A percentile compares a stretch with the other conserved stretches of the same genome.
Conservation (phyloP, 2,329 filamentous ascomycete genomes). For the Plectosphaerella plurivora region DNA sequence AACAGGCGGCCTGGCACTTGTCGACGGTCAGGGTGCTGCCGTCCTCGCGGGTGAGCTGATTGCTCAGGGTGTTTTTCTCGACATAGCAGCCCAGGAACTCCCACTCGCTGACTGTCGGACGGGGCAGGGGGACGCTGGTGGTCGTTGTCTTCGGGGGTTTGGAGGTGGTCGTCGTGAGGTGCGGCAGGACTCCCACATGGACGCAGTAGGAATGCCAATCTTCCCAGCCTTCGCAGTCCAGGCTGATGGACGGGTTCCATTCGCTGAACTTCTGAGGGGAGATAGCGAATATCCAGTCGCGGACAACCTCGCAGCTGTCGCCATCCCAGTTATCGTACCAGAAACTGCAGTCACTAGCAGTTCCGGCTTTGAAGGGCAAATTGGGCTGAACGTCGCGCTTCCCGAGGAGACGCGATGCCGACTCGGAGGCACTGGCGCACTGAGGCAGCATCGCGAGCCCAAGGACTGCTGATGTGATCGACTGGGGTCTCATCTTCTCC, state of each 20-base stretch:
- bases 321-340: slow-evolving; percentile 10
- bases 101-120: slow-evolving; percentile 10
- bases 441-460: no score
- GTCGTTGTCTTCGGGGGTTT: slow-evolving; percentile 5
- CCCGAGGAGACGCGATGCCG: no score
- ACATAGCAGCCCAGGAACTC: slow-evolving; percentile 32
- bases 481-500: no score
- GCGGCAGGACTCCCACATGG: slow-evolving; percentile 11
- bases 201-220: slow-evolving; percentile 17
- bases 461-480: no score
- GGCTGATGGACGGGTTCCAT: slow-evolving; percentile 18
- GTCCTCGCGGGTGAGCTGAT: slow-evolving; percentile 19
- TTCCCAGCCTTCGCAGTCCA: slow-evolving; percentile 15
- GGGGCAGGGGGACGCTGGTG: slow-evolving; percentile 1
- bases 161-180: slow-evolving; percentile 7
- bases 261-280: slow-evolving; percentile 9
- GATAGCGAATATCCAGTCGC: slow-evolving; percentile 6
- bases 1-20: slow-evolving; percentile 30
- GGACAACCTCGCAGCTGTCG: slow-evolving; percentile 8
- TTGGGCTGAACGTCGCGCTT: no score
- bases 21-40: slow-evolving; percentile 23
- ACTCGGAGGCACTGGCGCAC: no score
- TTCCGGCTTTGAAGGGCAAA: no score
- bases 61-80: slow-evolving; percentile 26
- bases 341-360: slow-evolving; percentile 6